A percentile compares a stretch with the other conserved stretches of the same genome.
phyloP scores from a whole-genome alignment of 306 rosid species.

The Ammopiptanthus mongolicus region DNA sequence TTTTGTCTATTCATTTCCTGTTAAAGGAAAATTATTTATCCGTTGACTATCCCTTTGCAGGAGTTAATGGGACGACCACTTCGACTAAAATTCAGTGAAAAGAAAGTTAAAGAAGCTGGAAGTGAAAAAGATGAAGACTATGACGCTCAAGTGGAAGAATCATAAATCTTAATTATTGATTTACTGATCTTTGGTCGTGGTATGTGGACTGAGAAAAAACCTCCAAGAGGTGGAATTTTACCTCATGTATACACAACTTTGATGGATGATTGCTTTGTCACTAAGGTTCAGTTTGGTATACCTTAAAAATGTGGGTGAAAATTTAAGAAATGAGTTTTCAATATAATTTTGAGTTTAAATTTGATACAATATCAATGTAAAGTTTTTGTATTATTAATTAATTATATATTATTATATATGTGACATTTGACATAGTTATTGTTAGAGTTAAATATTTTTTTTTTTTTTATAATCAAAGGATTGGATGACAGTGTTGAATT shows the following conservation, averaged over 20 bases:
- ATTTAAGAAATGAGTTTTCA: background rate
- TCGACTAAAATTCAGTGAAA: constrained; percentile 65
- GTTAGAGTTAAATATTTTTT: too few relatives aligned
- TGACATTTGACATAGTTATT: too few relatives aligned
- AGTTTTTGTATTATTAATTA: too few relatives aligned
- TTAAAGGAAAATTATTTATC: constrained; percentile 1
- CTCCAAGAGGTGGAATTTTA: constrained; percentile 30
- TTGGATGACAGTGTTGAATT: too few relatives aligned
- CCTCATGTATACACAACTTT: constrained; percentile 19
- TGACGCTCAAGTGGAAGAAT: constrained; percentile 23
- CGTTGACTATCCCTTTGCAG: constrained; percentile 30
- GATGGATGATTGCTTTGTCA: constrained; percentile 19
- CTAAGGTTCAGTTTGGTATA: background rate
- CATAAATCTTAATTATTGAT: constrained; percentile 24
- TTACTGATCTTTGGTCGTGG: constrained; percentile 16
- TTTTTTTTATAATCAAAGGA: too few relatives aligned
- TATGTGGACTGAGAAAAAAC: constrained; percentile 16
- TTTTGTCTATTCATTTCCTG: background rate
- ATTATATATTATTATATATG: too few relatives aligned
- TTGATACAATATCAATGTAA: too few relatives aligned
- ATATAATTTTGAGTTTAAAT: background rate
- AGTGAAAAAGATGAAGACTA: constrained; percentile 39
- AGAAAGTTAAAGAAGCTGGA: constrained; percentile 38
- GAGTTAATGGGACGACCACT: constrained; percentile 79
- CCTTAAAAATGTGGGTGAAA: constrained; percentile 5